Evolutionary conservation across 768 basidiomycete genomes (phyloP).

Genomic region (Leccinum sublutescens): DNA sequence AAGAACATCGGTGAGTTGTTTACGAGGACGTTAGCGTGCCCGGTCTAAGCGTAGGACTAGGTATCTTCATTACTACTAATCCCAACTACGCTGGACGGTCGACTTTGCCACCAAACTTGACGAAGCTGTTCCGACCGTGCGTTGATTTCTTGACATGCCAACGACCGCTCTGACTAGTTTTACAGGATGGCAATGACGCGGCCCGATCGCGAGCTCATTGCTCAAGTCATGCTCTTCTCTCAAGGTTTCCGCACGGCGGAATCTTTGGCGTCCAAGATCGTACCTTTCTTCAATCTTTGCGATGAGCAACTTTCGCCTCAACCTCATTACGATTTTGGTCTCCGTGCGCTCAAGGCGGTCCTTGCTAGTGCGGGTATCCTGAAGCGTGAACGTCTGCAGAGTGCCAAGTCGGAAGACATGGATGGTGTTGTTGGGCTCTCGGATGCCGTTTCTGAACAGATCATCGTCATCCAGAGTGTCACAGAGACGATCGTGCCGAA

Average conservation of each 20-base stretch:
- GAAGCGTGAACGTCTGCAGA: constrained; percentile 83
- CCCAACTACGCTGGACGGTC: constrained; percentile 99
- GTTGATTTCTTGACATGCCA: constrained; percentile 29
- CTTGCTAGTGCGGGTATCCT: constrained; percentile 96
- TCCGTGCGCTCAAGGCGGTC: constrained; percentile 96
- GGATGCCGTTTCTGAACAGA: constrained; percentile 81
- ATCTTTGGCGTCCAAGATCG: constrained; percentile 95
- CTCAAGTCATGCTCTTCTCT: constrained; percentile 99
- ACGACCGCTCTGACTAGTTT: constrained; percentile 9
- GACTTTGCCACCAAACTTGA: constrained; percentile 80
- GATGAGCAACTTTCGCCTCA: too few species aligned
- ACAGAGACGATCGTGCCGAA: constrained; percentile 99
- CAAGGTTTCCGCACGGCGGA: constrained; percentile 99
- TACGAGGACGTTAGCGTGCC: not conserved
- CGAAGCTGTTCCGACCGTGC: constrained; percentile 91
- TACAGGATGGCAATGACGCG: constrained; percentile 97
- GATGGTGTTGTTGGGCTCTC: constrained; percentile 56
- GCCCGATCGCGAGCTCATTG: constrained; percentile 96
- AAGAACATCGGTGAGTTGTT: constrained; percentile 75
- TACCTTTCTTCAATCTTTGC: constrained; percentile 44
- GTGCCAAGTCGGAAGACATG: constrained; percentile 37
- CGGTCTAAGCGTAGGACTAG: constrained; percentile 37
- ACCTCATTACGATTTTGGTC: constrained; percentile 93
- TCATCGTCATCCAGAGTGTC: constrained; percentile 97
- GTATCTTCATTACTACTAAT: constrained; percentile 98